Base-by-base conservation (phyloP, 2,329 filamentous ascomycete species). In the Raffaelea arxii region DNA sequence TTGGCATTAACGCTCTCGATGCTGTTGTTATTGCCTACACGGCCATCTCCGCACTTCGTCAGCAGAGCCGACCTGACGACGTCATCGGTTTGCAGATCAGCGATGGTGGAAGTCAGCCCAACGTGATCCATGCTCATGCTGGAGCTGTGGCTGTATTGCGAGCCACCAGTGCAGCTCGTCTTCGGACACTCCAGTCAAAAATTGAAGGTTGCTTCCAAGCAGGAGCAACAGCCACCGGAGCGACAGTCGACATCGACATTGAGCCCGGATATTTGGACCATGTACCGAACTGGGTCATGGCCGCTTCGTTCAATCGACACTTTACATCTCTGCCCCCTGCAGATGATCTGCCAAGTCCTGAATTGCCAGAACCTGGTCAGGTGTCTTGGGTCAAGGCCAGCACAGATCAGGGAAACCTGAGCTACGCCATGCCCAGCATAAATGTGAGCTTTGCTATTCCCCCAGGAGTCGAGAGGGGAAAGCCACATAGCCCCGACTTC, bases 1-100 rank as follows among this genome's bases (percentile, higher is more conserved):
- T 74, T 5, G 77, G 77, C 0, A 66, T 74, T 52, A 80, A 81
- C 54, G 77, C 77, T 0, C 66, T 80, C 0, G 77, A 81, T 52
- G 76, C 75, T 0, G 54, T 77, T 21, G 63, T 80, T 3, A 63
- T 66, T 0, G 69, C 65, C 0, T 74, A 74, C 52, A 69, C 67
- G 44, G 64, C 62, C 38, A 58, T 80, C 4, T 68, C 71, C 0
- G 64, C 74, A 0, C 62, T 80, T 6, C 68, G 77, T 1, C 76
- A 80, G 57, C 77, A 80, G 55, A 67, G 74, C 4, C 27, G 44
- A 47, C 38, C 27, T 16, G 27, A 32, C 27, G 27, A 32, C 27
- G 16, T 32, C 16, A 32, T 32, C 16, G 27, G 27, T 16, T 16
- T 32, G 27, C 27, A 32, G 16, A 32, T 32, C 27, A 32, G 10